Evolutionary conservation across 1,284 basidiomycete species (phyloP), one percentile per base, ranked within the genome.

Genomic region (Termitomyces sp.): DNA sequence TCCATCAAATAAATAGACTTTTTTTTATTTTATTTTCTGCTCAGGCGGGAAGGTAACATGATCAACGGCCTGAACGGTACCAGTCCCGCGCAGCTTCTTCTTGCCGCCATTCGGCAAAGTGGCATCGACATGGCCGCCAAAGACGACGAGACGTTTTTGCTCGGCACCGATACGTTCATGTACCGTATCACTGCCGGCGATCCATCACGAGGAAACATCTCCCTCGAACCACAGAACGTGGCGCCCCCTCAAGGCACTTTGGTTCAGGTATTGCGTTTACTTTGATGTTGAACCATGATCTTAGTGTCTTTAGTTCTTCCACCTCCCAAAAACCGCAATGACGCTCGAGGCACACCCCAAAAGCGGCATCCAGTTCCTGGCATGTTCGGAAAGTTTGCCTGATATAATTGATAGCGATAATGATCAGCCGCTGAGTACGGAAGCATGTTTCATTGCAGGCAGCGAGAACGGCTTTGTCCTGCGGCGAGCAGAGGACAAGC

Each of bases 11-110:
- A 42, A 11, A 16, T 16, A 8, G 8, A n/a, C n/a, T n/a, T n/a
- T n/a, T n/a, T n/a, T n/a, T n/a, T n/a, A n/a, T n/a, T n/a, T n/a
- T 18, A 31, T 10, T 28, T 3, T 11, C 13, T 38, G 38, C 37
- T 33, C 49, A 91, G 88, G 28, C 78, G 83, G 1, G 84, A 89
- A 66, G 91, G 91, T 0, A 95, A 94, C 63, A 77, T 95, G 57
- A 74, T 95, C 18, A 78, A 88, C 39, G 68, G 74, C 2, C 68
- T 92, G 2, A 73, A 88, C 59, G 66, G 72, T 48, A 63, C 69
- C 9, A 94, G 92, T 62, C 90, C 92, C 0, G 83, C 88, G 0
- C 77, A 81, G 52, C 69, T 86, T 3, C 76, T 94, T 9, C 73
- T 94, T 37, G 60, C 67, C 9, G 83, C 82, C 1, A 80, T 93